Evolutionary conservation across 2,329 filamentous ascomycete genomes (phyloP).

Genomic region (Xylariaceae sp.): DNA sequence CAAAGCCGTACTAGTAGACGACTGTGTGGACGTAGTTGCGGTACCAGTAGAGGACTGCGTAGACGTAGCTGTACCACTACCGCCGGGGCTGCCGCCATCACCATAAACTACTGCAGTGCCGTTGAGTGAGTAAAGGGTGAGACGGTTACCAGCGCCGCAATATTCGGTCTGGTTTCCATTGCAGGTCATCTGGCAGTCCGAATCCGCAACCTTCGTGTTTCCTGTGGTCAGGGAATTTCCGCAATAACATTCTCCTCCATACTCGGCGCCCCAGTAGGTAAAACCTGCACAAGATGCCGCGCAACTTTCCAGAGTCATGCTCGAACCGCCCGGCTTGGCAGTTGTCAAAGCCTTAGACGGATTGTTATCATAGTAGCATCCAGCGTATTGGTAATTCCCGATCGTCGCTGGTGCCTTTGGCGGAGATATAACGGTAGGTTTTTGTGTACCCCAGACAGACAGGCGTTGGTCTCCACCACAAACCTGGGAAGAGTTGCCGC

Average conservation of each 20-base stretch:
- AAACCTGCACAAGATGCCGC: constrained; percentile 12
- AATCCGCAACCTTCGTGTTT: neutral
- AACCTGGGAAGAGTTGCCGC: neutral
- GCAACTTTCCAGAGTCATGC: constrained; percentile 38
- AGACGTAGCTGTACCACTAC: neutral
- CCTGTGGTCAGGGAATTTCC: neutral
- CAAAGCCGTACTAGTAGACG: too few species aligned
- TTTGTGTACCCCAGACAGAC: neutral
- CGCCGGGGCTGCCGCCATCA: neutral
- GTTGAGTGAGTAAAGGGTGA: neutral
- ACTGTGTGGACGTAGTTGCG: too few species aligned
- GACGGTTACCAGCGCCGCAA: neutral
- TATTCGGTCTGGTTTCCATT: neutral
- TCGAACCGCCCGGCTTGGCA: constrained; percentile 48
- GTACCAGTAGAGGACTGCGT: neutral
- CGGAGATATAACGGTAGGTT: neutral
- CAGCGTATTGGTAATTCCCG: neutral
- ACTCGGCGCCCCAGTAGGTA: constrained; percentile 21
- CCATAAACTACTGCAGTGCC: neutral
- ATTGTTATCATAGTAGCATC: constrained; percentile 12
- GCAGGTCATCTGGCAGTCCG: neutral
- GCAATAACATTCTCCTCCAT: constrained; percentile 18
- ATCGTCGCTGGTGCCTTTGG: neutral
- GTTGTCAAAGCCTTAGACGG: constrained; percentile 10
- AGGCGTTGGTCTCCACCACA: neutral